Percentiles rank a stretch among this genome's conserved stretches.
Evolutionary conservation across 371 early-diverging fungal genomes (phyloP).

Genomic region (Syncephalis plumigaleata): DNA sequence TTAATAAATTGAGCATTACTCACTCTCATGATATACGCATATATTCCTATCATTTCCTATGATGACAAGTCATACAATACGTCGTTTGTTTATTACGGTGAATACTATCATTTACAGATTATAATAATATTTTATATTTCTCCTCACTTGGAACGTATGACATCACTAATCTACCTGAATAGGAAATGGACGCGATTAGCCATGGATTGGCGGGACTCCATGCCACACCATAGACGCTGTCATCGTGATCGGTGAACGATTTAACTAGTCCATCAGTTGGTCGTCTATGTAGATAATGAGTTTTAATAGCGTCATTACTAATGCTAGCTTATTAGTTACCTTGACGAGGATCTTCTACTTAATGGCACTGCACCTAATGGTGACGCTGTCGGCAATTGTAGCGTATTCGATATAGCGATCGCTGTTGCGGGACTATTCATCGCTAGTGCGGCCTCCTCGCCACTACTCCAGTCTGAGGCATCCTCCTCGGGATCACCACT

Average conservation of each 20-base stretch:
- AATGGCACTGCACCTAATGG: background rate
- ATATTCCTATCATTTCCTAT: no score
- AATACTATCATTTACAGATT: no score
- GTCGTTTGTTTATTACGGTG: no score
- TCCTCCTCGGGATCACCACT: no score
- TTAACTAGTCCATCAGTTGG: slow-evolving; percentile 56
- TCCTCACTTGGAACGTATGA: slow-evolving; percentile 72
- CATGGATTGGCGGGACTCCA: slow-evolving; percentile 87
- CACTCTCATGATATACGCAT: no score
- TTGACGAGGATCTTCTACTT: background rate
- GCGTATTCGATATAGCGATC: background rate
- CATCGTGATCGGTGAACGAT: slow-evolving; percentile 82
- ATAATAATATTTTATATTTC: slow-evolving; percentile 68
- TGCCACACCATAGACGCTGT: slow-evolving; percentile 70
- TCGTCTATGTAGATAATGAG: slow-evolving; percentile 12
- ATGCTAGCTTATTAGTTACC: background rate
- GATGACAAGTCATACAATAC: no score
- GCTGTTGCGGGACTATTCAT: background rate
- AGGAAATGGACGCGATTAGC: slow-evolving; percentile 86
- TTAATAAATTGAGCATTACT: no score
- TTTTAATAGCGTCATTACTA: background rate
- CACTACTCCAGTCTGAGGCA: no score
- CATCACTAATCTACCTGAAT: slow-evolving; percentile 79
- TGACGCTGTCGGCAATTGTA: background rate
- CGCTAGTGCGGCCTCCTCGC: background rate